These are phyloP conservation scores for Cladosporium colombiae DNA, from an alignment of 2,329 filamentous ascomycete species.

Conservation along the genomic window DNA sequence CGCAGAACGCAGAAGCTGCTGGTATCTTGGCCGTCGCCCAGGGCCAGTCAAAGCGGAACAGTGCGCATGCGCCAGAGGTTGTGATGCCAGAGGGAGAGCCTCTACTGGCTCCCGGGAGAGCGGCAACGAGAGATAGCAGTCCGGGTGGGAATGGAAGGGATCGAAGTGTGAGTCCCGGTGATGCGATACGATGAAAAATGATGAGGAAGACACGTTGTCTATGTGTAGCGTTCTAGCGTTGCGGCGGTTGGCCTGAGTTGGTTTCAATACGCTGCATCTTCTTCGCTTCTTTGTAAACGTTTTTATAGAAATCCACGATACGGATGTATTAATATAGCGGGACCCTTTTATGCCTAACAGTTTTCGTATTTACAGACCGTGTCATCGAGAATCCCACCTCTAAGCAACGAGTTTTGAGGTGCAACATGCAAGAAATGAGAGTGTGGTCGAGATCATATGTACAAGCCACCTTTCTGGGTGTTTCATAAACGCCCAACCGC, in stretches of 20 bases:
- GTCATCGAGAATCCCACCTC: background rate
- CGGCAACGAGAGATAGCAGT: constrained; percentile 12
- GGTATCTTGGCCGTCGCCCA: background rate
- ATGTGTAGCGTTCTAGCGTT: background rate
- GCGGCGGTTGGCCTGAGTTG: background rate
- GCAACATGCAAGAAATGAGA: background rate
- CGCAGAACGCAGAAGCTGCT: background rate
- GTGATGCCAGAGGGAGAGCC: constrained; percentile 14
- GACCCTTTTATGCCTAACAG: background rate
- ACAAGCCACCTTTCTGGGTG: background rate
- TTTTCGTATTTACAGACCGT: background rate
- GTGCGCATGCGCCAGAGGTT: constrained; percentile 13
- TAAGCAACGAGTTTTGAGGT: background rate
- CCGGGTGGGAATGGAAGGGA: background rate
- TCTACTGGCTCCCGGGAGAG: constrained; percentile 2
- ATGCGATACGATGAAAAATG: background rate
- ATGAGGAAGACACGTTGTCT: background rate
- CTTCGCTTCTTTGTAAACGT: background rate
- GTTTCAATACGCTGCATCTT: background rate
- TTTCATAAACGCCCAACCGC: background rate
- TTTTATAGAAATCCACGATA: background rate
- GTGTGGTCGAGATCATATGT: background rate
- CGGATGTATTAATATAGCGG: background rate
- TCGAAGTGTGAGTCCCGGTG: background rate
- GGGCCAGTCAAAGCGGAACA: background rate